Evolutionary conservation across 2,329 filamentous ascomycete species (phyloP).

Genomic region (Eutypella sp.): DNA sequence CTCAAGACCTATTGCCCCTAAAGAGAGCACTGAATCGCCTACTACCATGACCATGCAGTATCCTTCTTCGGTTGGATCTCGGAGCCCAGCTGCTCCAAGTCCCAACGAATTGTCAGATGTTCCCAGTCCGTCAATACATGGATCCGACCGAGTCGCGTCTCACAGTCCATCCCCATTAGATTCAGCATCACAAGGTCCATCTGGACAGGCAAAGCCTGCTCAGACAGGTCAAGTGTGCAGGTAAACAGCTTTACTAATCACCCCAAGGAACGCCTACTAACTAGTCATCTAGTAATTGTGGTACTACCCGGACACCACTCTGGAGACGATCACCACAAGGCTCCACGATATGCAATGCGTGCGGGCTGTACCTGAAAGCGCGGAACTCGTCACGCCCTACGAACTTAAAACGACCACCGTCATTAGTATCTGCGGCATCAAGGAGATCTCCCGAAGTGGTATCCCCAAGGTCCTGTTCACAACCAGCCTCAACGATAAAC

Average conservation of each 20-base stretch:
- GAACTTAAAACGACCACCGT: slow-evolving; percentile 75
- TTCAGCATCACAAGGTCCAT: slow-evolving; percentile 14
- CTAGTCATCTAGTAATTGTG: slow-evolving; percentile 69
- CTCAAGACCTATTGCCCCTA: slow-evolving; percentile 22
- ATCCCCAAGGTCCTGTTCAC: slow-evolving; percentile 33
- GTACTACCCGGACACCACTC: slow-evolving; percentile 85
- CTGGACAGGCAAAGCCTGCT: slow-evolving; percentile 10
- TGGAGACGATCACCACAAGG: slow-evolving; percentile 93
- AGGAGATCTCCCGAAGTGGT: slow-evolving; percentile 38
- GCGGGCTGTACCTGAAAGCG: slow-evolving; percentile 89
- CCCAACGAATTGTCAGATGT: slow-evolving; percentile 20
- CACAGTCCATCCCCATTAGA: slow-evolving; percentile 28
- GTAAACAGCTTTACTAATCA: slow-evolving; percentile 15
- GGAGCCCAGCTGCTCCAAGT: slow-evolving; percentile 21
- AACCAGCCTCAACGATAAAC: slow-evolving; percentile 31
- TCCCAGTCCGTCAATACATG: slow-evolving; percentile 23
- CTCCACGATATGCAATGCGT: slow-evolving; percentile 95
- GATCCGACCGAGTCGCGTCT: slow-evolving; percentile 23
- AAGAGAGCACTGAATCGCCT: slow-evolving; percentile 18
- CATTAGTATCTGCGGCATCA: slow-evolving; percentile 40
- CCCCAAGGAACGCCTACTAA: slow-evolving; percentile 16
- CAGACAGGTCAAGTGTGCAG: slow-evolving; percentile 29
- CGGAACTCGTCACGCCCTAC: slow-evolving; percentile 87
- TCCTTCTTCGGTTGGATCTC: slow-evolving; percentile 17
- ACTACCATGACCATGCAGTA: slow-evolving; percentile 14